Conservation (phyloP, 768 basidiomycete genomes). For the Leccinum ochraceum region DNA sequence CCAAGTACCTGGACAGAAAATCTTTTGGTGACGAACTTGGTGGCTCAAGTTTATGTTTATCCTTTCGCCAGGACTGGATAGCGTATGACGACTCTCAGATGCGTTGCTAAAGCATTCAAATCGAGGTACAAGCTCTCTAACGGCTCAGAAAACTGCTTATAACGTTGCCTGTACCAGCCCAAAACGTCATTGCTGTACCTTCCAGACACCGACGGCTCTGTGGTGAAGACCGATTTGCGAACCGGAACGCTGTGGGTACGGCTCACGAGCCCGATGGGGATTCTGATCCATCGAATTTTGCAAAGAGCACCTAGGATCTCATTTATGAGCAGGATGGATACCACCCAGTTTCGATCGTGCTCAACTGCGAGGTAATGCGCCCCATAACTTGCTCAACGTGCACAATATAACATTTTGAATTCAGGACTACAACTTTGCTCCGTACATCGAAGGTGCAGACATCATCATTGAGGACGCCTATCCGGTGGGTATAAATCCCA, state of each 20-base stretch:
- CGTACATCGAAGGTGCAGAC: constrained; percentile 63
- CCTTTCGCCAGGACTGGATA: neutral
- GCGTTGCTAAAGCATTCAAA: neutral
- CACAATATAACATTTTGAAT: neutral
- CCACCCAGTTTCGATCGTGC: constrained; percentile 56
- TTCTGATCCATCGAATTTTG: constrained; percentile 62
- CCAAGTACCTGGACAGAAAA: neutral
- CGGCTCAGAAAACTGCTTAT: constrained; percentile 31
- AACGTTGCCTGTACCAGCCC: constrained; percentile 34
- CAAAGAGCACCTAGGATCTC: constrained; percentile 44
- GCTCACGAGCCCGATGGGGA: constrained; percentile 72
- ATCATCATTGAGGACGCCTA: constrained; percentile 56
- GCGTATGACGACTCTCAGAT: neutral
- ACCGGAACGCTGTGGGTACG: constrained; percentile 47
- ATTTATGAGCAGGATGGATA: constrained; percentile 55
- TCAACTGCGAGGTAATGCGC: constrained; percentile 43
- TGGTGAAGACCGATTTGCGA: constrained; percentile 50
- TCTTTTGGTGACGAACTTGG: neutral
- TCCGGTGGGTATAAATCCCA: constrained; percentile 56
- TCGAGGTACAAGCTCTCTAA: constrained; percentile 16
- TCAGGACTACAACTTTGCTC: constrained; percentile 61
- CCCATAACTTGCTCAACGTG: too few relatives aligned
- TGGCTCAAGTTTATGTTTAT: neutral
- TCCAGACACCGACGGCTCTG: constrained; percentile 35
- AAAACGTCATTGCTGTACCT: constrained; percentile 40